phyloP scores from a whole-genome alignment of 345 rosid species.

The Camelina laxa region DNA sequence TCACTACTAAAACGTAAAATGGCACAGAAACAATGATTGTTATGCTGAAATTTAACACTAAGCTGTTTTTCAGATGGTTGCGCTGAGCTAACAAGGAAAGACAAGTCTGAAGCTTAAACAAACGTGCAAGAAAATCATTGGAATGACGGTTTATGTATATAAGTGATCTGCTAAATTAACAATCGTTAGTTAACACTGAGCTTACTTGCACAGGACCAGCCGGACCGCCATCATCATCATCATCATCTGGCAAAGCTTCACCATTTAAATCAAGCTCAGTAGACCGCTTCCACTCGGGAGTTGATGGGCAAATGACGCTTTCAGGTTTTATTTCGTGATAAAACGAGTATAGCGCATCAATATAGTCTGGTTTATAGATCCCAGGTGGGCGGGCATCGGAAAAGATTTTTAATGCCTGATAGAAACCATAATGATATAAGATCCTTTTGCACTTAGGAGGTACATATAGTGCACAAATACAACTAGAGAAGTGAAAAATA shows the following conservation, averaged over 20 bases:
- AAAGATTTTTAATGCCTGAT: conserved; percentile 82
- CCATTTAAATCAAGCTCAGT: conserved; percentile 96
- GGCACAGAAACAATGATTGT: conserved; percentile 6
- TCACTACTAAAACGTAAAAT: conserved; percentile 6
- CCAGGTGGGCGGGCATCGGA: conserved; percentile 97
- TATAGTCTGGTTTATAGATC: conserved; percentile 90
- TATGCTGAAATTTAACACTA: conserved; percentile 4
- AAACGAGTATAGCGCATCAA: conserved; percentile 77
- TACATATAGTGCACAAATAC: conserved; percentile 12
- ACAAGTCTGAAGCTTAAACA: neutral
- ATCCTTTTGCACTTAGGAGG: conserved; percentile 2
- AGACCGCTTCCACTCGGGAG: conserved; percentile 98
- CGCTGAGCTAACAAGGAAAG: conserved; percentile 11
- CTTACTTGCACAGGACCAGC: conserved; percentile 44
- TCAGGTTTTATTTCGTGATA: conserved; percentile 95
- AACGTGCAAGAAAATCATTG: conserved; percentile 10
- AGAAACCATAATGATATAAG: conserved; percentile 33
- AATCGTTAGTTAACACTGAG: conserved; percentile 1
- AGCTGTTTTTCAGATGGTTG: conserved; percentile 4
- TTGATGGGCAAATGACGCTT: conserved; percentile 67
- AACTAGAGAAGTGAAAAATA: conserved; percentile 14
- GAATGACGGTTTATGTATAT: neutral
- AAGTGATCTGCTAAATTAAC: conserved; percentile 12
- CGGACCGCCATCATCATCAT: conserved; percentile 46
- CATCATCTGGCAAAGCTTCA: conserved; percentile 66